A percentile compares a stretch with the other conserved stretches of the same genome.
Conservation (phyloP, 192 early-diverging fungal species). For the Rhizophagus sp. region DNA sequence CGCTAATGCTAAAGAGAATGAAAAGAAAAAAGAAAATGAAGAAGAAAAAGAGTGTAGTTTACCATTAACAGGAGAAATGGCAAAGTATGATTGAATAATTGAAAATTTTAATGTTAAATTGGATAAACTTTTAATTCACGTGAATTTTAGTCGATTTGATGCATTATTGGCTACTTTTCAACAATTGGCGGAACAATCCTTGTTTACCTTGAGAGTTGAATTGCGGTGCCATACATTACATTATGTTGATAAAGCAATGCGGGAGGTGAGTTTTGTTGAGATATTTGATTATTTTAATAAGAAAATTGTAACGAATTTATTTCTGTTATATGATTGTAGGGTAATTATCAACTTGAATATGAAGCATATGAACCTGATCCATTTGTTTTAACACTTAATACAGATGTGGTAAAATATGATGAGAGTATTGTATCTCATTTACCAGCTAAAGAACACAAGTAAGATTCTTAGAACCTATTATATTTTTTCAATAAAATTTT, state of each 20-base stretch:
- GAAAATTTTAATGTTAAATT: not conserved
- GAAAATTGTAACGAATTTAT: slow-evolving; percentile 7
- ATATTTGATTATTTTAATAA: not conserved
- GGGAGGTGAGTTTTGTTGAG: slow-evolving; percentile 59
- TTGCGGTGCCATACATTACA: slow-evolving; percentile 82
- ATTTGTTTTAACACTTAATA: slow-evolving; percentile 81
- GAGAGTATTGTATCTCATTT: slow-evolving; percentile 68
- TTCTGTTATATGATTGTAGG: slow-evolving; percentile 43
- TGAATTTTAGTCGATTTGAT: slow-evolving; percentile 47
- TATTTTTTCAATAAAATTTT: not conserved
- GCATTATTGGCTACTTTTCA: slow-evolving; percentile 63
- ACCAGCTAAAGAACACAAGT: slow-evolving; percentile 63
- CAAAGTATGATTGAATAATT: slow-evolving; percentile 27
- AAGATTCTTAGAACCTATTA: slow-evolving; percentile 9
- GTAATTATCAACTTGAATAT: slow-evolving; percentile 77
- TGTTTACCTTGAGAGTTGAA: slow-evolving; percentile 84
- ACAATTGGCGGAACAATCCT: slow-evolving; percentile 72
- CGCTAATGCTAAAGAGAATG: slow-evolving; percentile 7
- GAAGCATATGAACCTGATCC: slow-evolving; percentile 83
- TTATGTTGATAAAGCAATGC: slow-evolving; percentile 85
- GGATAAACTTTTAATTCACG: not conserved
- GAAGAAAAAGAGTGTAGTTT: slow-evolving; percentile 38
- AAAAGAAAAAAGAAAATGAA: slow-evolving; percentile 20
- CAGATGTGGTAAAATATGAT: slow-evolving; percentile 75
- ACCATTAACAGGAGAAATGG: slow-evolving; percentile 51